Conservation (phyloP, 2,329 filamentous ascomycete species). For the Alternaria sp. region DNA sequence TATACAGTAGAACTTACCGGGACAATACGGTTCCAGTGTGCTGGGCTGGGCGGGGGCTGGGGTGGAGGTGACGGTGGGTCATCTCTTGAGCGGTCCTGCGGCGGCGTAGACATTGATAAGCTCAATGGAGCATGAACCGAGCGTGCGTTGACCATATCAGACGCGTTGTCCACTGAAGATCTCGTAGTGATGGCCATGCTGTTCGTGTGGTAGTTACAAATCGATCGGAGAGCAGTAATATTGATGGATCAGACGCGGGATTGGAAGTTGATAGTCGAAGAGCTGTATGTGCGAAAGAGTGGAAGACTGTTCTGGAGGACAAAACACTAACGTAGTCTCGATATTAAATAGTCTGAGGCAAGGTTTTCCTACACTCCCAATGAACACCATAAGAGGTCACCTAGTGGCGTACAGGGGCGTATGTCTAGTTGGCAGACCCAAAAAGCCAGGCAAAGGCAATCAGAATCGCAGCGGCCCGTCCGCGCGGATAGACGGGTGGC, state of each 20-base stretch:
- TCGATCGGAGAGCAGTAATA: neutral
- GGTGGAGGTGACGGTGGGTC: conserved; percentile 50
- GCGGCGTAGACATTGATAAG: conserved; percentile 5
- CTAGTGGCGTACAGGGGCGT: conserved; percentile 26
- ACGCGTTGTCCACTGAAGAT: neutral
- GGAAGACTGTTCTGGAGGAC: conserved; percentile 3
- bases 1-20: conserved; percentile 18
- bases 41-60: conserved; percentile 49
- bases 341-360: conserved; percentile 36
- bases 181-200: conserved; percentile 5
- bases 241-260: neutral
- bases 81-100: conserved; percentile 38
- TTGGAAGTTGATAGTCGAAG: neutral
- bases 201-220: neutral
- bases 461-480: conserved; percentile 44
- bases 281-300: neutral
- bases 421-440: conserved; percentile 34
- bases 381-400: neutral
- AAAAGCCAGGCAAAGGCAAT: conserved; percentile 31
- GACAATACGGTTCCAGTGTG: conserved; percentile 33
- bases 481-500: conserved; percentile 44
- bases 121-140: neutral
- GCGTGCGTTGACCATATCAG: neutral
- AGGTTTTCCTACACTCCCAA: conserved; percentile 8
- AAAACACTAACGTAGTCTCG: conserved; percentile 28